Conservation (phyloP, 2,329 filamentous ascomycete genomes). For the Fusarium caatingaense region DNA sequence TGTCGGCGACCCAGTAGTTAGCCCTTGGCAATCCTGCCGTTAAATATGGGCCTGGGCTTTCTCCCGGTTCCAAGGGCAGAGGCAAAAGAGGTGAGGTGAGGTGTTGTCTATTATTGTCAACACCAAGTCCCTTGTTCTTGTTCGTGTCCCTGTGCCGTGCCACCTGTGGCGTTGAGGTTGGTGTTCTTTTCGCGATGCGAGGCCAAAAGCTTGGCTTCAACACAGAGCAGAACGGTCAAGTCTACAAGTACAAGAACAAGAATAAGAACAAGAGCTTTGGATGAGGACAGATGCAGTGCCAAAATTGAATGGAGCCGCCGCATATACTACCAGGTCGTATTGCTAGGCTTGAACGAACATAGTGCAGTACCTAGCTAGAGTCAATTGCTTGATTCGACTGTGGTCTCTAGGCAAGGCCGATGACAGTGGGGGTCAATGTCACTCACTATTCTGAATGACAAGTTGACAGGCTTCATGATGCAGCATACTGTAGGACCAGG, state of each 20-base stretch:
- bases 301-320: neutral
- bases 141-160: neutral
- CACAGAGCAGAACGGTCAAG: slow-evolving; percentile 8
- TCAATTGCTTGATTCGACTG: slow-evolving; percentile 10
- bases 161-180: slow-evolving; percentile 23
- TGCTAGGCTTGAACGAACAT: neutral
- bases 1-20: slow-evolving; percentile 30
- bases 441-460: slow-evolving; percentile 19
- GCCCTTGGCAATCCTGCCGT: slow-evolving; percentile 38
- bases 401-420: slow-evolving; percentile 8
- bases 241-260: neutral
- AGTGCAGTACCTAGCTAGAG: neutral
- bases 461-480: neutral
- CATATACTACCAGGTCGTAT: neutral
- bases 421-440: slow-evolving; percentile 19
- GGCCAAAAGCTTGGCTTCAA: slow-evolving; percentile 20
- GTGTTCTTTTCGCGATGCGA: slow-evolving; percentile 2
- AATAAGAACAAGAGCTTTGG: neutral
- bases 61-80: neutral
- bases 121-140: slow-evolving; percentile 20
- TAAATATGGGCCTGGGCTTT: slow-evolving; percentile 17
- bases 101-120: slow-evolving; percentile 37
- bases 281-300: neutral
- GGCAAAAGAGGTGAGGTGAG: neutral
- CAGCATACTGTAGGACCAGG: slow-evolving; percentile 7